Base-by-base conservation (phyloP, 169 alveolate genomes). In the Plasmodium malariae region DNA sequence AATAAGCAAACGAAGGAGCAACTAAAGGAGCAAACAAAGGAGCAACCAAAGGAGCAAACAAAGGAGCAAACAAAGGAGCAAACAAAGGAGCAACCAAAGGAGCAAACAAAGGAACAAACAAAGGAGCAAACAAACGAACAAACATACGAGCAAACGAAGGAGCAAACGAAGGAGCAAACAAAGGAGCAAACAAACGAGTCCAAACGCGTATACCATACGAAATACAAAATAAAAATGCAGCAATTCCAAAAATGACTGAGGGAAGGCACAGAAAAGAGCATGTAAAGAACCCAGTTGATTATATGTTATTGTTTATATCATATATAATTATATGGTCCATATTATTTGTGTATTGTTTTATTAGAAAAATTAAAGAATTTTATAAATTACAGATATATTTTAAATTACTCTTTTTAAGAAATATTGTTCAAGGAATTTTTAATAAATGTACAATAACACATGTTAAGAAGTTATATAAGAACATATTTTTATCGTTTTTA, bases 291-390 rank as follows among this genome's bases (percentile, higher is more conserved):
- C 55, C 54, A 62, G 19, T 32, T 45, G 55, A 51, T 12, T 76
- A 62, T 55, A 34, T 36, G 2, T n/a, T 76, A 37, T 37, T 76
- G 24, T 30, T 76, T n/a, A 6, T 12, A 43, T 2, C 37, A 49
- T 76, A 76, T 51, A 24, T 76, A 14, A 34, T 60, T 30, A 45
- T 76, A 62, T 76, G 68, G 43, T 36, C 21, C 5, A 19, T 62
- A 24, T 40, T 76, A 28, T 45, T 30, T 45, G 17, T 76, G 11
- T 62, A 76, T 51, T 51, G 68, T 57, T 37, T 76, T n/a, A 19
- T 76, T 21, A 62, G n/a, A 37, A 28, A 62, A 67, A 28, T 24
- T 24, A 62, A 76, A 63, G 43, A 28, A 34, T 32, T 21, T 68
- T 21, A 12, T 43, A 21, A 45, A 24, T 19, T 68, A 43, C 26